phyloP scores from a whole-genome alignment of 495 filamentous ascomycete species.

The Peziza echinospora region DNA sequence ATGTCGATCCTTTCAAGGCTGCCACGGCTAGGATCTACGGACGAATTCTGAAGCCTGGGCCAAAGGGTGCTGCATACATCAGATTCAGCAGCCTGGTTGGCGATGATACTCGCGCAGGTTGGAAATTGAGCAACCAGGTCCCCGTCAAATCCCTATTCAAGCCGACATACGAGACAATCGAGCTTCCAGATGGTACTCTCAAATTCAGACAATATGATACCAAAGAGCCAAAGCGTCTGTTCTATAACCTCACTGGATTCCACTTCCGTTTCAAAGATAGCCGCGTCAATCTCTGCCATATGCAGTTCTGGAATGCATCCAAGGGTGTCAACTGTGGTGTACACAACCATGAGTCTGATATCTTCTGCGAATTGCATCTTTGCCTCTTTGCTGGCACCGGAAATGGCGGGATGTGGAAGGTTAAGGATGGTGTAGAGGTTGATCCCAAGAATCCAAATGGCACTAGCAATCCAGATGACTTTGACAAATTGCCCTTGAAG shows the following conservation, averaged over 20 bases:
- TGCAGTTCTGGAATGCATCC: constrained; percentile 13
- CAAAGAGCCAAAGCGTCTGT: neutral
- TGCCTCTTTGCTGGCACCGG: constrained; percentile 5
- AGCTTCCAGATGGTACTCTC: neutral
- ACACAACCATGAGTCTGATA: constrained; percentile 6
- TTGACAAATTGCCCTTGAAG: constrained; percentile 1
- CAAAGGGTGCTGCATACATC: neutral
- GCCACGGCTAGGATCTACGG: neutral
- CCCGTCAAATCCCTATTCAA: neutral
- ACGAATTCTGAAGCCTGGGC: neutral
- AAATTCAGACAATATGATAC: neutral
- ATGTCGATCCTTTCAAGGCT: neutral
- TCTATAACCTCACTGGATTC: constrained; percentile 11
- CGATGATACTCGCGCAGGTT: neutral
- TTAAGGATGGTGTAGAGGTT: neutral
- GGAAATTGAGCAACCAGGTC: neutral
- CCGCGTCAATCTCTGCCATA: constrained; percentile 5
- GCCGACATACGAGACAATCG: neutral
- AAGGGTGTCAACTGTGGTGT: constrained; percentile 7
- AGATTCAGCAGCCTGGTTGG: neutral
- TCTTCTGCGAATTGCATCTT: constrained; percentile 8
- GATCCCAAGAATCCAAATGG: neutral
- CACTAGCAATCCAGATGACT: neutral
- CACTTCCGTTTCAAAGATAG: constrained; percentile 7
- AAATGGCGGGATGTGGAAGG: constrained; percentile 9